Conservation (phyloP, 176 grass and related monocot species). For the Rhynchospora breviuscula region DNA sequence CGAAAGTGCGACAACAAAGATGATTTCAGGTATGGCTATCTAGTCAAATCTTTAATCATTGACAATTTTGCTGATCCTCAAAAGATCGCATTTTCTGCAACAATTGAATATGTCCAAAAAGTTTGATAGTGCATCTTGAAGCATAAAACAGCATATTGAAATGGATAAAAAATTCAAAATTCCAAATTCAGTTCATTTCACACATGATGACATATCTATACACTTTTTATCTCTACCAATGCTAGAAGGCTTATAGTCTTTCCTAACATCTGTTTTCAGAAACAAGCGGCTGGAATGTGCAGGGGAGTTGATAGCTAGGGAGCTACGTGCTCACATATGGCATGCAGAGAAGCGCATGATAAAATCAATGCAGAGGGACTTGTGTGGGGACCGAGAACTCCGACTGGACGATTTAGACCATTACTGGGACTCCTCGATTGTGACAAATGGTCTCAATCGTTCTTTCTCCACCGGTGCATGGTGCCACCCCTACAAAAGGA, state of each 20-base stretch:
- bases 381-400: slow-evolving; percentile 68
- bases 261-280: slow-evolving; percentile 4
- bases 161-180: neutral
- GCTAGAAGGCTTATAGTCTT: neutral
- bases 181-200: neutral
- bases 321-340: slow-evolving; percentile 81
- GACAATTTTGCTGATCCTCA: neutral
- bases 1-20: slow-evolving; percentile 95
- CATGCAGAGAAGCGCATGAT: slow-evolving; percentile 76
- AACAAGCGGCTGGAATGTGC: slow-evolving; percentile 83
- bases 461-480: slow-evolving; percentile 90
- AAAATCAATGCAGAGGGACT: slow-evolving; percentile 87
- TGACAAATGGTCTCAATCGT: slow-evolving; percentile 84
- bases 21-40: slow-evolving; percentile 52
- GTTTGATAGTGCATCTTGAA: neutral
- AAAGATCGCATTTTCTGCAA: neutral
- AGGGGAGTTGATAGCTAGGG: slow-evolving; percentile 79
- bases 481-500: slow-evolving; percentile 79
- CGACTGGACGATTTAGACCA: slow-evolving; percentile 36
- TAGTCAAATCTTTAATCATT: neutral
- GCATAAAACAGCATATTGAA: neutral
- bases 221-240: neutral
- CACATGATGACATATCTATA: neutral
- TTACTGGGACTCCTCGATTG: slow-evolving; percentile 70
- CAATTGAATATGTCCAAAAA: neutral